Conservation (phyloP, 1,139 yeast species). For the Tardiomyces depauwii region DNA sequence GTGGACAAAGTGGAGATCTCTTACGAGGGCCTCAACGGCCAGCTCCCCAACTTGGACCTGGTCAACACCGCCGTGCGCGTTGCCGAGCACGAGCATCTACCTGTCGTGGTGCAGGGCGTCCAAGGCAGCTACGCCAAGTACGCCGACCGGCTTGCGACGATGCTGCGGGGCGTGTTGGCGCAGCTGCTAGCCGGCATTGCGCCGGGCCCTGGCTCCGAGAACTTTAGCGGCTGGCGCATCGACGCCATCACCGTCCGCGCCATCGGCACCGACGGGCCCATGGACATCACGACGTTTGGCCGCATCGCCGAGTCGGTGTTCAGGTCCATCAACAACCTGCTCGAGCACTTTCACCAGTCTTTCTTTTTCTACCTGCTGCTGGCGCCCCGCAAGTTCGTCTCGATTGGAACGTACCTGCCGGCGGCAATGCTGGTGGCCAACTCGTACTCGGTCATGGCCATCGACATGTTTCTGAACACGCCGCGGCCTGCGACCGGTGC, state of each 20-base stretch:
- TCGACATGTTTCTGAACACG: constrained; percentile 43
- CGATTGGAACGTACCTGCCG: constrained; percentile 90
- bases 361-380: constrained; percentile 84
- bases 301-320: constrained; percentile 79
- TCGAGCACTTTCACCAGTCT: constrained; percentile 95
- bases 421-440: constrained; percentile 66
- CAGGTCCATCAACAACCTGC: constrained; percentile 79
- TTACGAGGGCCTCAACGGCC: constrained; percentile 91
- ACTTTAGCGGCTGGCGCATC: constrained; percentile 93
- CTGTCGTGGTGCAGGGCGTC: constrained; percentile 53
- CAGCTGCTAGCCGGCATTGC: constrained; percentile 63
- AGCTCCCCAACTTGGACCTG: constrained; percentile 85
- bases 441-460: constrained; percentile 60
- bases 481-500: constrained; percentile 1
- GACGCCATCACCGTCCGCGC: constrained; percentile 82
- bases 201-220: constrained; percentile 62
- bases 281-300: constrained; percentile 86
- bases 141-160: constrained; percentile 44
- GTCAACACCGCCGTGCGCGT: constrained; percentile 68
- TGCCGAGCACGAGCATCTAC: constrained; percentile 63
- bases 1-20: constrained; percentile 64
- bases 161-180: constrained; percentile 53
- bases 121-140: constrained; percentile 21
- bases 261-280: constrained; percentile 41
- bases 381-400: constrained; percentile 70